A percentile compares a stretch with the other conserved stretches of the same genome.
Evolutionary conservation across 1,284 basidiomycete genomes (phyloP).

Genomic region (Vanrija pseudolonga): DNA sequence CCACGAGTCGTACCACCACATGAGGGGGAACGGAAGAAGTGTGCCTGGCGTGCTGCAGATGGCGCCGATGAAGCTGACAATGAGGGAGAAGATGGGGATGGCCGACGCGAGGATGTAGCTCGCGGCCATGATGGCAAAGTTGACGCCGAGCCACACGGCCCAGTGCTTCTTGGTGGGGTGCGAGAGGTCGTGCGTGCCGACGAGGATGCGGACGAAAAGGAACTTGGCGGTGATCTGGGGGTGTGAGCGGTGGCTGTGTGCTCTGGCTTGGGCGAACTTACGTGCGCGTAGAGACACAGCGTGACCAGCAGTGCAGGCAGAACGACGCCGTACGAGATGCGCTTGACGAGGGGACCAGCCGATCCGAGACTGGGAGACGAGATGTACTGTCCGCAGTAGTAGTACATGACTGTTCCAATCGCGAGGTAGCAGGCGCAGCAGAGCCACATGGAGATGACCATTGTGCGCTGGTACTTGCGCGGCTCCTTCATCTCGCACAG

Average conservation of each 20-base stretch:
- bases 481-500: neutral
- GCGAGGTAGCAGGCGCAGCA: neutral
- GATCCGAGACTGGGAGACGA: constrained; percentile 16
- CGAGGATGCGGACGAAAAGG: constrained; percentile 60
- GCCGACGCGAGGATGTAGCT: constrained; percentile 8
- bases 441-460: neutral
- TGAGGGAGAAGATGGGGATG: constrained; percentile 3
- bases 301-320: constrained; percentile 12
- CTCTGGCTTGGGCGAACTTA: constrained; percentile 8
- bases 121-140: constrained; percentile 17
- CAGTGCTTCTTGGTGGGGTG: constrained; percentile 59
- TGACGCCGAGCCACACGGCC: constrained; percentile 56
- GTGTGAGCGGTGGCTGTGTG: constrained; percentile 29
- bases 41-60: neutral
- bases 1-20: neutral
- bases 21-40: neutral
- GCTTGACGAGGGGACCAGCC: constrained; percentile 4
- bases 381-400: constrained; percentile 20
- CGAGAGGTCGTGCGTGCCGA: constrained; percentile 57
- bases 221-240: constrained; percentile 54
- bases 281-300: neutral
- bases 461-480: neutral
- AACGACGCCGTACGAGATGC: constrained; percentile 28
- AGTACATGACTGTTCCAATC: constrained; percentile 1
- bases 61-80: neutral